Evolutionary conservation across 2,329 filamentous ascomycete species (phyloP).

Genomic region (Botryosphaeria dothidea): DNA sequence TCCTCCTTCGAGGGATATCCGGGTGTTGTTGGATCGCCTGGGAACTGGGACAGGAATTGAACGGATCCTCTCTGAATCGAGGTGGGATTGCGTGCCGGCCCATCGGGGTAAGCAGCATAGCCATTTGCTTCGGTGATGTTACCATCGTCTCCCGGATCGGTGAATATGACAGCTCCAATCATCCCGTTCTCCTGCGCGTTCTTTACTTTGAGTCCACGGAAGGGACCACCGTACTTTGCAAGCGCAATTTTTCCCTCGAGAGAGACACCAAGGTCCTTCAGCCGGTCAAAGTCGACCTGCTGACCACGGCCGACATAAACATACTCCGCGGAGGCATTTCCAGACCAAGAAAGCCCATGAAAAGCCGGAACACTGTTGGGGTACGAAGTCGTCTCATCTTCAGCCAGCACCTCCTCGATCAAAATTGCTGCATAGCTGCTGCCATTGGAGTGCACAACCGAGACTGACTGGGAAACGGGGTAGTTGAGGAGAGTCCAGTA

Average conservation of each 20-base stretch:
- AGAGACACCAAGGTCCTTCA: slow-evolving; percentile 42
- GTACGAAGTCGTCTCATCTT: slow-evolving; percentile 36
- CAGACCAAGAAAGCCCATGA: slow-evolving; percentile 50
- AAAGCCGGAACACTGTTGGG: slow-evolving; percentile 46
- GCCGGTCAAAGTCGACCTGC: slow-evolving; percentile 48
- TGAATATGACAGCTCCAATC: slow-evolving; percentile 48
- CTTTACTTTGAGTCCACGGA: slow-evolving; percentile 51
- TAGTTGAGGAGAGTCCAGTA: slow-evolving; percentile 43
- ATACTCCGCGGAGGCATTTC: slow-evolving; percentile 49
- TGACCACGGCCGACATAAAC: slow-evolving; percentile 47
- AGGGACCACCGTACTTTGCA: slow-evolving; percentile 48
- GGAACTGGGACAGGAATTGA: slow-evolving; percentile 63
- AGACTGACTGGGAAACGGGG: slow-evolving; percentile 36
- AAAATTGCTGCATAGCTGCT: slow-evolving; percentile 33
- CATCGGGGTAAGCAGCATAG: slow-evolving; percentile 44
- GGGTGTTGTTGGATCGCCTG: slow-evolving; percentile 41
- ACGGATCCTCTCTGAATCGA: slow-evolving; percentile 50
- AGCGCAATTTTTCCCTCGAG: slow-evolving; percentile 51
- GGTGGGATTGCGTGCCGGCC: slow-evolving; percentile 48
- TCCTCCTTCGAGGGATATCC: slow-evolving; percentile 83
- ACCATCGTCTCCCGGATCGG: slow-evolving; percentile 49
- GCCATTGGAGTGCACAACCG: slow-evolving; percentile 36
- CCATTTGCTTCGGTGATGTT: slow-evolving; percentile 50
- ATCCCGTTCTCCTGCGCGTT: slow-evolving; percentile 48
- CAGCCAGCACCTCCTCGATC: slow-evolving; percentile 34